A percentile compares a stretch with the other conserved stretches of the same genome.
Evolutionary conservation across 2,329 filamentous ascomycete species (phyloP).

Genomic region (Ophiostoma perfectum): DNA sequence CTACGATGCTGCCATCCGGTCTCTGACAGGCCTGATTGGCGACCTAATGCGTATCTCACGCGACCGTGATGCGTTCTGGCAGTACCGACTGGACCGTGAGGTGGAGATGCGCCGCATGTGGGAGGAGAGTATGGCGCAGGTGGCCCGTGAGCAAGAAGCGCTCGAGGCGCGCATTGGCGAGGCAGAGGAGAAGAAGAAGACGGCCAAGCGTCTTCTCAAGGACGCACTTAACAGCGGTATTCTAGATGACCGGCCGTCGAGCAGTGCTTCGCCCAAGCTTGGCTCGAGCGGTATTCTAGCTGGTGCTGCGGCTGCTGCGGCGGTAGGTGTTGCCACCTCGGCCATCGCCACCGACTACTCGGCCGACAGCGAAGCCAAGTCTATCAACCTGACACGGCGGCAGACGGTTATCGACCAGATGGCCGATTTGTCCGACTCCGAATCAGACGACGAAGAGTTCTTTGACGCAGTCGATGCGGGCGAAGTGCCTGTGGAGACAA

Average conservation of each 20-base stretch:
- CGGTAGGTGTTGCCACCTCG: background rate
- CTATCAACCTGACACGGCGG: conserved; percentile 43
- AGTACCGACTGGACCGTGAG: conserved; percentile 87
- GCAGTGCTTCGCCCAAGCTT: conserved; percentile 19
- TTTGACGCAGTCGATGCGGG: conserved; percentile 96
- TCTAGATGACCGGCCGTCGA: conserved; percentile 33
- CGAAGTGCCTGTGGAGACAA: conserved; percentile 72
- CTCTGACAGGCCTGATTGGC: conserved; percentile 75
- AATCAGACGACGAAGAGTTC: conserved; percentile 87
- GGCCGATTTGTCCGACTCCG: conserved; percentile 70
- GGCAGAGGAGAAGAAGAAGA: conserved; percentile 81
- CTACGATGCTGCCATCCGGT: conserved; percentile 85
- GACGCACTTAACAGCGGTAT: conserved; percentile 65
- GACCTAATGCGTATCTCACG: conserved; percentile 87
- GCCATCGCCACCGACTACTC: background rate
- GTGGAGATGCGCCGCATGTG: conserved; percentile 89
- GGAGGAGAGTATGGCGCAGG: conserved; percentile 98
- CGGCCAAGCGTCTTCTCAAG: conserved; percentile 81
- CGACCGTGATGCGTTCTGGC: conserved; percentile 95
- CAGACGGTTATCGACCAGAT: conserved; percentile 66
- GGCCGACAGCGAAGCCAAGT: conserved; percentile 14
- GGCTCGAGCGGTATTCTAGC: conserved; percentile 10
- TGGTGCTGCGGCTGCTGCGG: conserved; percentile 13
- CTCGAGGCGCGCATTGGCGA: conserved; percentile 83
- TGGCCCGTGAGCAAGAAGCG: conserved; percentile 90